phyloP scores from a whole-genome alignment of 2,329 filamentous ascomycete species.

The Aspergillus aculeatus region DNA sequence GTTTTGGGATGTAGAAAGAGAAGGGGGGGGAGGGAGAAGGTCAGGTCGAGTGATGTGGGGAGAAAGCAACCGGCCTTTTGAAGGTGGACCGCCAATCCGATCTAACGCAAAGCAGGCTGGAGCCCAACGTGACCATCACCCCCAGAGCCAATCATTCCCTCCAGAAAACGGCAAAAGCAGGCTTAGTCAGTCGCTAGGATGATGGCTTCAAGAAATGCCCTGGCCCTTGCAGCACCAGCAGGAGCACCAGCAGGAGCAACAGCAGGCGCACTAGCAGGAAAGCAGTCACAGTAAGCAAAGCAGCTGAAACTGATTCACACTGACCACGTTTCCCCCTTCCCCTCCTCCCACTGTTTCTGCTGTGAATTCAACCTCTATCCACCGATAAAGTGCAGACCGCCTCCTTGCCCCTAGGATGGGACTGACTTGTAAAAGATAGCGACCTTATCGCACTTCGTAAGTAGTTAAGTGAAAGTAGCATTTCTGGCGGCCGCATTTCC shows the following conservation, averaged over 20 bases:
- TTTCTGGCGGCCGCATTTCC: background rate
- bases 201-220: conserved; percentile 7
- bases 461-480: background rate
- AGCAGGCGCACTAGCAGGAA: conserved; percentile 1
- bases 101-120: conserved; percentile 41
- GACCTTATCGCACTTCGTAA: background rate
- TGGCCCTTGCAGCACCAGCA: conserved; percentile 12
- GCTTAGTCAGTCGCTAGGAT: conserved; percentile 4
- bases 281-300: background rate
- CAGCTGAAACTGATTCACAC: background rate
- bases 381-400: background rate
- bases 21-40: conserved; percentile 23
- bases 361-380: too few relatives aligned
- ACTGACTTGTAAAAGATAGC: background rate
- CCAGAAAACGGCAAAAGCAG: conserved; percentile 8
- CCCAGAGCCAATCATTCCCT: conserved; percentile 18
- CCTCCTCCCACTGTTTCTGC: background rate
- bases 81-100: conserved; percentile 37
- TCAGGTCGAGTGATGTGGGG: conserved; percentile 31
- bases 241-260: background rate
- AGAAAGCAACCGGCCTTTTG: conserved; percentile 40
- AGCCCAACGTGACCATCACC: conserved; percentile 36
- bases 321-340: background rate
- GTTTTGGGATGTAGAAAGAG: conserved; percentile 21
- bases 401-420: background rate